Evolutionary conservation across 208 protist species (phyloP).

Genomic region (Leishmania braziliensis): DNA sequence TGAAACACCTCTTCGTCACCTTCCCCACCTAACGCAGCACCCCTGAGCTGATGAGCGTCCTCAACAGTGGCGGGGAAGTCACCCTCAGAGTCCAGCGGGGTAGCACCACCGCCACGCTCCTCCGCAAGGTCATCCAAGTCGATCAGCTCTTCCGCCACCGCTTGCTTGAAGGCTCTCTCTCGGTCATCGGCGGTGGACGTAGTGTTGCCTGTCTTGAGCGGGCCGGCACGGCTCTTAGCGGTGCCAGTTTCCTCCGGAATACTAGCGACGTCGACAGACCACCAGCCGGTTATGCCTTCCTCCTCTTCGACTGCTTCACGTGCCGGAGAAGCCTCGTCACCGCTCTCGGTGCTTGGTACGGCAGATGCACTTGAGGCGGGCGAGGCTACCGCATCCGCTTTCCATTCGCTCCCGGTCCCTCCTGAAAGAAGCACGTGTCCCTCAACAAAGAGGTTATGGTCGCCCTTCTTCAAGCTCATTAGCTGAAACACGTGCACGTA

Average conservation of each 20-base stretch:
- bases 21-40: neutral
- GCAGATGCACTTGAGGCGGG: neutral
- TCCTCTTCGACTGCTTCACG: neutral
- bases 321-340: neutral
- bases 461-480: slow-evolving; percentile 45
- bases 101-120: neutral
- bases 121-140: slow-evolving; percentile 18
- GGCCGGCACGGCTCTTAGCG: neutral
- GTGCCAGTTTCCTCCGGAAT: neutral
- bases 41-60: neutral
- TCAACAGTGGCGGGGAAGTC: neutral
- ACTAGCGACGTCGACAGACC: neutral
- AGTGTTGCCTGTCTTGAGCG: neutral
- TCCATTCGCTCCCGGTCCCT: neutral
- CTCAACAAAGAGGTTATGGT: slow-evolving; percentile 52
- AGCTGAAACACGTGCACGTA: slow-evolving; percentile 84
- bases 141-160: slow-evolving; percentile 31
- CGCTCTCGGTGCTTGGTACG: neutral
- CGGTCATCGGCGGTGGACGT: neutral
- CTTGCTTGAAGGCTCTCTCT: slow-evolving; percentile 12
- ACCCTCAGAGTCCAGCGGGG: neutral
- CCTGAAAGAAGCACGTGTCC: slow-evolving; percentile 16
- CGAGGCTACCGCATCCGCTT: neutral
- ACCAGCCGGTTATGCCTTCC: neutral
- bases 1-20: neutral